Conservation (phyloP, 805 yeast genomes). For the Ogataea saltuana region DNA sequence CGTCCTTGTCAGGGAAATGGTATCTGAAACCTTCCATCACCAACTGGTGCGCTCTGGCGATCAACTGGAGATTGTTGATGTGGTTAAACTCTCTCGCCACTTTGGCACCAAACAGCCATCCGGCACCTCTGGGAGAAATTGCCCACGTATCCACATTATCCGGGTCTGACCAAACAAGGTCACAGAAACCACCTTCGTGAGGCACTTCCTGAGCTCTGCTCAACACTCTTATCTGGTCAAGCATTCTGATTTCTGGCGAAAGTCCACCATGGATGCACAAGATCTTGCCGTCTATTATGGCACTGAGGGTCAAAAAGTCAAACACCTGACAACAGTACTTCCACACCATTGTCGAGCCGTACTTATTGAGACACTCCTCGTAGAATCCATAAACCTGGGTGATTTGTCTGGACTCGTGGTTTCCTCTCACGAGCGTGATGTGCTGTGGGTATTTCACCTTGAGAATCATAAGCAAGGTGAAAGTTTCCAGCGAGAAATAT, state of each 20-base stretch:
- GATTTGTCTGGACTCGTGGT: slow-evolving; percentile 94
- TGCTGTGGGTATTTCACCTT: slow-evolving; percentile 70
- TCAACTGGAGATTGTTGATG: slow-evolving; percentile 81
- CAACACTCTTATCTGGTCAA: slow-evolving; percentile 92
- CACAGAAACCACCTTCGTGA: slow-evolving; percentile 98
- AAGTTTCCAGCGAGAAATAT: slow-evolving; percentile 92
- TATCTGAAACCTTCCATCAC: slow-evolving; percentile 98
- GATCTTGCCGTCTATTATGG: slow-evolving; percentile 91
- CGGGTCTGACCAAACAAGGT: slow-evolving; percentile 96
- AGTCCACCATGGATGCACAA: slow-evolving; percentile 97
- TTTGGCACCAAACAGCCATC: slow-evolving; percentile 94
- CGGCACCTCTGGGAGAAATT: slow-evolving; percentile 97
- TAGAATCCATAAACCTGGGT: slow-evolving; percentile 99
- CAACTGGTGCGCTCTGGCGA: slow-evolving; percentile 96
- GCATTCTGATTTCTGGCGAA: slow-evolving; percentile 95
- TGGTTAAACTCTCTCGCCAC: slow-evolving; percentile 96
- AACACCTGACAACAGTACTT: slow-evolving; percentile 95
- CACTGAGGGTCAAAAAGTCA: slow-evolving; percentile 91
- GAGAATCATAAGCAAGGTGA: slow-evolving; percentile 88
- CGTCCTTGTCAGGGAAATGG: slow-evolving; percentile 94
- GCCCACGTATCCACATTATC: slow-evolving; percentile 99
- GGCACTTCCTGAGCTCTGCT: slow-evolving; percentile 98
- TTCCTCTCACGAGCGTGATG: slow-evolving; percentile 94
- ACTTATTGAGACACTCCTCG: slow-evolving; percentile 91
- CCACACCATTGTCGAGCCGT: slow-evolving; percentile 95